phyloP scores from a whole-genome alignment of 2,329 filamentous ascomycete species.

The Xylogone sp. region DNA sequence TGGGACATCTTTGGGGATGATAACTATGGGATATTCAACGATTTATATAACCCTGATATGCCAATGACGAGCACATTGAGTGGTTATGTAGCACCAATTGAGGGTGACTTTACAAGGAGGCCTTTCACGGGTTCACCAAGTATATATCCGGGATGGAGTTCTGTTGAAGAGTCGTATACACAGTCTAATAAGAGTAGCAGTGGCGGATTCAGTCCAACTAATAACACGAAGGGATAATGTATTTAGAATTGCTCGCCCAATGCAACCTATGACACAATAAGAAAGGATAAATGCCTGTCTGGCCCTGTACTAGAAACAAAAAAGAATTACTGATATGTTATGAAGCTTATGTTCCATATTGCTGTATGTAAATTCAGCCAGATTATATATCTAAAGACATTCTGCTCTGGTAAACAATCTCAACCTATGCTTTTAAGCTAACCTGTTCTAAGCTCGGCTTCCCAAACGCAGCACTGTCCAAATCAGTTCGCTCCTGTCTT shows the following conservation, averaged over 20 bases:
- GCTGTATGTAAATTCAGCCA: too few species aligned
- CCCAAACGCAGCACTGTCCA: background rate
- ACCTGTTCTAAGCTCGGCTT: background rate
- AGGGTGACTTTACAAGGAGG: background rate
- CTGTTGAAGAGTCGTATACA: background rate
- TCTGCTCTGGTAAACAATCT: too few species aligned
- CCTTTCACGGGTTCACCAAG: background rate
- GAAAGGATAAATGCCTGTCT: too few species aligned
- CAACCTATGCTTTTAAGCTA: background rate
- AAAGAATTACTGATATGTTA: too few species aligned
- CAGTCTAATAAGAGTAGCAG: background rate
- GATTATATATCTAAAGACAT: too few species aligned
- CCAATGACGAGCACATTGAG: background rate
- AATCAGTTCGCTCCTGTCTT: background rate
- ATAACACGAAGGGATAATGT: background rate
- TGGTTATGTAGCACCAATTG: background rate
- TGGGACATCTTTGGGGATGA: conserved; percentile 23
- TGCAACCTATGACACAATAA: too few species aligned
- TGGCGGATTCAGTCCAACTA: background rate
- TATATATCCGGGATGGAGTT: background rate
- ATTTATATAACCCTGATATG: background rate
- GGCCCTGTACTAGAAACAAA: too few species aligned
- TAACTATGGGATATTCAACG: background rate
- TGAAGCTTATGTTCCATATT: too few species aligned
- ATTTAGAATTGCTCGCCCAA: background rate